phyloP scores from a whole-genome alignment of 352 stramenopile species.

The Pythium apleroticum region DNA sequence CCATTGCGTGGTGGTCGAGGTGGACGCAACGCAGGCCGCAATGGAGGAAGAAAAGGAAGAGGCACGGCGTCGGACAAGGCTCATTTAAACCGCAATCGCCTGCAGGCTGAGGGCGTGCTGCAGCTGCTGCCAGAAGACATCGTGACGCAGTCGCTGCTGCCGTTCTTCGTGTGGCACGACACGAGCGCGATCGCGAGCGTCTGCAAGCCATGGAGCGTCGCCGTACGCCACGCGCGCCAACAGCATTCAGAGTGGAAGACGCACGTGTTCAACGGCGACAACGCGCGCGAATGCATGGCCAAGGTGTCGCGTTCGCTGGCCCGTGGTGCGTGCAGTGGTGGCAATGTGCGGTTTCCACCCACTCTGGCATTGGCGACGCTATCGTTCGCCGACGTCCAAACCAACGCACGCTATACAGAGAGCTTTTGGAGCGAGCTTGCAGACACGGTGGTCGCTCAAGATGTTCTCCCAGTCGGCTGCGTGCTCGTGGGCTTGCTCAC shows the following conservation, averaged over 20 bases:
- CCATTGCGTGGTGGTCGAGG: neutral
- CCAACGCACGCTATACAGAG: conserved; percentile 32
- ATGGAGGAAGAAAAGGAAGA: neutral
- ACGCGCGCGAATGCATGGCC: conserved; percentile 25
- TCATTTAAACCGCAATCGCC: neutral
- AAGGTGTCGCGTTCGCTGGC: conserved; percentile 27
- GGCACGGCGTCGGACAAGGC: neutral
- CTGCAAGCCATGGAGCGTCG: conserved; percentile 27
- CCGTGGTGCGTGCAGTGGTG: conserved; percentile 23
- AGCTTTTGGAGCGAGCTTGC: conserved; percentile 40
- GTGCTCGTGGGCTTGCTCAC: conserved; percentile 30
- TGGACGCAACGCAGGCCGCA: neutral
- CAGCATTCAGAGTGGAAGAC: conserved; percentile 39
- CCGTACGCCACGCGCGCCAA: conserved; percentile 27
- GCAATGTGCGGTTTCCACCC: conserved; percentile 39
- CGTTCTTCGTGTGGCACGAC: conserved; percentile 50
- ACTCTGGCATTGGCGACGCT: conserved; percentile 39
- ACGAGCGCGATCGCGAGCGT: conserved; percentile 37
- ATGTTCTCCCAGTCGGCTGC: conserved; percentile 43
- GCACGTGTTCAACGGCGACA: conserved; percentile 30
- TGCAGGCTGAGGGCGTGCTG: conserved; percentile 2
- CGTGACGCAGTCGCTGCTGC: conserved; percentile 38
- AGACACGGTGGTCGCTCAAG: conserved; percentile 32
- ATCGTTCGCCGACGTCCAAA: conserved; percentile 30
- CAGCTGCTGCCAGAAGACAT: conserved; percentile 41